These are phyloP conservation scores for Xylariaceae sp. DNA, from an alignment of 2,329 filamentous ascomycete genomes.

Conservation along the genomic window DNA sequence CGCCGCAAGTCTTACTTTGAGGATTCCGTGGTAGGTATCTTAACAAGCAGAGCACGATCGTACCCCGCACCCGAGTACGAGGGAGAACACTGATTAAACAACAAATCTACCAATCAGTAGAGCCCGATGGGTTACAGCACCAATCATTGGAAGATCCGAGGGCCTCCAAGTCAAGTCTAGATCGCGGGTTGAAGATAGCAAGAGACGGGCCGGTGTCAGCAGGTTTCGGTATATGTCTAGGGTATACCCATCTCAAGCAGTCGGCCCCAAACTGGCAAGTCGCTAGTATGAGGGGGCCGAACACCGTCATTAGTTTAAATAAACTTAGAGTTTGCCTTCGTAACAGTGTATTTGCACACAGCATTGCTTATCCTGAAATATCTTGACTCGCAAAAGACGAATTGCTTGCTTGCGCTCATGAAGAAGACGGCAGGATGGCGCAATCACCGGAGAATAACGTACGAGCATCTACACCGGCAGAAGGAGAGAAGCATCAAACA, in stretches of 20 bases:
- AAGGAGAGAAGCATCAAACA: constrained; percentile 16
- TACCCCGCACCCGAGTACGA: constrained; percentile 25
- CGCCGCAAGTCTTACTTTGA: constrained; percentile 13
- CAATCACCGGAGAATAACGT: constrained; percentile 5
- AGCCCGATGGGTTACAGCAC: constrained; percentile 9
- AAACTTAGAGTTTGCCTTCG: background rate
- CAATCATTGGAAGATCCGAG: constrained; percentile 12
- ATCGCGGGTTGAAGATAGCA: constrained; percentile 6
- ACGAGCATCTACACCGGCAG: constrained; percentile 1
- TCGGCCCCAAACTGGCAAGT: background rate
- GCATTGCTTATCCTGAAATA: background rate
- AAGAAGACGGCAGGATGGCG: constrained; percentile 9
- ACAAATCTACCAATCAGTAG: constrained; percentile 14
- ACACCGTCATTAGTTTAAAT: background rate
- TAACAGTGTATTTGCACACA: background rate
- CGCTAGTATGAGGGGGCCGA: background rate
- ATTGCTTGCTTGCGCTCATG: background rate
- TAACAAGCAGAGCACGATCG: constrained; percentile 3
- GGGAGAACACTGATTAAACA: constrained; percentile 6
- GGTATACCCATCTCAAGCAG: background rate
- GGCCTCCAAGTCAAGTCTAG: constrained; percentile 1
- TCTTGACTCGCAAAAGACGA: background rate
- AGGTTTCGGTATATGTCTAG: constrained; percentile 21
- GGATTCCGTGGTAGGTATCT: constrained; percentile 13
- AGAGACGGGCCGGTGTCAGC: constrained; percentile 10